Evolutionary conservation across 768 basidiomycete species (phyloP).

Genomic region (Sarcomyxa edulis): DNA sequence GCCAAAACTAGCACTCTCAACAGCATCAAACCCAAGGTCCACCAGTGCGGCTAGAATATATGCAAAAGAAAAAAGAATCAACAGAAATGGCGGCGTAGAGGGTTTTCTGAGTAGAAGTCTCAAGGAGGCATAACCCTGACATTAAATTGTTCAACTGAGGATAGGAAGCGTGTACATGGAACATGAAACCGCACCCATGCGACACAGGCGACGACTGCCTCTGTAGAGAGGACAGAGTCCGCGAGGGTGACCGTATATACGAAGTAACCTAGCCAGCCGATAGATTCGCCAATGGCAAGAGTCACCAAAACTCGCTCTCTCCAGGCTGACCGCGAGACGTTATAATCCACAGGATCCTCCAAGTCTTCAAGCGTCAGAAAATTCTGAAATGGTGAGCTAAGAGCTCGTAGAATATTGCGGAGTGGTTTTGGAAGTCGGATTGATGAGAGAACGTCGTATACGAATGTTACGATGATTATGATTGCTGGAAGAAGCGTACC

Average conservation of each 20-base stretch:
- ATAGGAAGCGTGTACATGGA: constrained; percentile 1
- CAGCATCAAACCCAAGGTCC: too few relatives aligned
- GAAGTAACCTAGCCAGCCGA: constrained; percentile 38
- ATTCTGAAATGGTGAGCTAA: constrained; percentile 41
- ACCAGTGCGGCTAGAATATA: constrained; percentile 18
- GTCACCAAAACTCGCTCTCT: constrained; percentile 28
- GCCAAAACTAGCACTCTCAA: too few relatives aligned
- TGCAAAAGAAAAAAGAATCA: constrained; percentile 36
- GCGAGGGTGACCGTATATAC: constrained; percentile 25
- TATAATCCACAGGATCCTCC: constrained; percentile 29
- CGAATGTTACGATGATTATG: constrained; percentile 22
- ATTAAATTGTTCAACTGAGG: constrained; percentile 7
- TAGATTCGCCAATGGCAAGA: constrained; percentile 31
- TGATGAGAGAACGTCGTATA: constrained; percentile 21
- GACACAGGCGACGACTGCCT: constrained; percentile 27
- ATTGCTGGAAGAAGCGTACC: too few relatives aligned
- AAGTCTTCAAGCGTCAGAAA: constrained; percentile 50
- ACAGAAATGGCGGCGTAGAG: constrained; percentile 47
- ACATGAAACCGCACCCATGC: constrained; percentile 42
- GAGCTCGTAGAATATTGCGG: constrained; percentile 11
- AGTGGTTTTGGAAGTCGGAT: constrained; percentile 22
- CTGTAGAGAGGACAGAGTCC: constrained; percentile 15
- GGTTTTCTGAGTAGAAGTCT: constrained; percentile 34
- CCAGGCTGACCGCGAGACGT: constrained; percentile 17
- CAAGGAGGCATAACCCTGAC: constrained; percentile 40